phyloP scores from a whole-genome alignment of 2,329 filamentous ascomycete species.

The Parascedosporium putredinis region DNA sequence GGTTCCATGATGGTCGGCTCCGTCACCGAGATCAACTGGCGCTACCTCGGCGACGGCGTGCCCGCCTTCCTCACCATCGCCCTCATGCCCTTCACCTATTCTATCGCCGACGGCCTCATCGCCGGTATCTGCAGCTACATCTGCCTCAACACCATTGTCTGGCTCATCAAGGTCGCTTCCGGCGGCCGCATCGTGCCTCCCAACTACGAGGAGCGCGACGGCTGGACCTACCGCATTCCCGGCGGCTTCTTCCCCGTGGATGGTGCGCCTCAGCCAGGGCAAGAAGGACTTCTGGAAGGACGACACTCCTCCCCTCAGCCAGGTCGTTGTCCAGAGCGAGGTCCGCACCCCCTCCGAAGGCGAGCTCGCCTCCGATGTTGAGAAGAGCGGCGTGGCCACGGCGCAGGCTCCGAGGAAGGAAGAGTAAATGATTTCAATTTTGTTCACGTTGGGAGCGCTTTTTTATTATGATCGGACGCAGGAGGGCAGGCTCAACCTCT shows the following conservation, averaged over 20 bases:
- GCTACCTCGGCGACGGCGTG: constrained; percentile 71
- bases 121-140: constrained; percentile 70
- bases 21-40: constrained; percentile 80
- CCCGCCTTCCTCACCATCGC: constrained; percentile 77
- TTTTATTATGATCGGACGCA: too few species aligned
- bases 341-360: not conserved
- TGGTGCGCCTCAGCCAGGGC: constrained; percentile 50
- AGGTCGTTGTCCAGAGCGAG: not conserved
- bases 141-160: constrained; percentile 61
- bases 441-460: not conserved
- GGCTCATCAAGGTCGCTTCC: constrained; percentile 54
- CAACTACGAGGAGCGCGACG: constrained; percentile 67
- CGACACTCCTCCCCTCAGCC: not conserved
- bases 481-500: too few species aligned
- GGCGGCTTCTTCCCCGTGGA: constrained; percentile 71
- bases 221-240: constrained; percentile 67
- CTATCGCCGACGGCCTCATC: constrained; percentile 78
- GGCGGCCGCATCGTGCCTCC: constrained; percentile 62
- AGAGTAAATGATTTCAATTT: not conserved
- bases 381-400: not conserved
- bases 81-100: constrained; percentile 85
- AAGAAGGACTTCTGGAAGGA: constrained; percentile 62
- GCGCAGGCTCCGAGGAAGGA: not conserved
- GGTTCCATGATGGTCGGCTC: constrained; percentile 78
- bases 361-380: not conserved